phyloP scores from a whole-genome alignment of 2,329 filamentous ascomycete genomes.

The Esteya vermicola region DNA sequence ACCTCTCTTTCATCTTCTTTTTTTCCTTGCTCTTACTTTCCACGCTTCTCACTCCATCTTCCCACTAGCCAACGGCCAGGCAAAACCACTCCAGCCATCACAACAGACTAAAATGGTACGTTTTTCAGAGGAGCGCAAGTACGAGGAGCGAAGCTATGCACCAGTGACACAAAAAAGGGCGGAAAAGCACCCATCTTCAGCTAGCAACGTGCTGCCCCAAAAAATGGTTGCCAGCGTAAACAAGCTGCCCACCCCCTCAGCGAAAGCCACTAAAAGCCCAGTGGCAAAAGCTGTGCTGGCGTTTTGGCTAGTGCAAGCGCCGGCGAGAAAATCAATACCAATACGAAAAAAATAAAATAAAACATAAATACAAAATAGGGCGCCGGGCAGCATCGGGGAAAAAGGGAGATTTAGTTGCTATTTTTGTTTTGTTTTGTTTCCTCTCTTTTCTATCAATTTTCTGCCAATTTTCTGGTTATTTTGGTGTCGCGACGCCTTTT shows the following conservation, averaged over 20 bases:
- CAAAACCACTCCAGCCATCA: too few species aligned
- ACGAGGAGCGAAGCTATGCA: too few species aligned
- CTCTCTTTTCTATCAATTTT: background rate
- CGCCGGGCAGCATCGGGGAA: too few species aligned
- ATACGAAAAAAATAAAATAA: too few species aligned
- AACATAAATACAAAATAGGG: too few species aligned
- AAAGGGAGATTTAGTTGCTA: too few species aligned
- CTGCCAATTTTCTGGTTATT: background rate
- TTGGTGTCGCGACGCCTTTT: background rate
- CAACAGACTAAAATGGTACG: background rate
- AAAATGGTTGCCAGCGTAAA: conserved; percentile 5
- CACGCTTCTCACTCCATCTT: background rate
- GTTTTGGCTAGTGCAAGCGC: background rate
- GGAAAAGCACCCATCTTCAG: too few species aligned
- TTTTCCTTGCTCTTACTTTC: background rate
- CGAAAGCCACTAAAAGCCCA: conserved; percentile 1
- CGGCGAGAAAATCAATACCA: background rate
- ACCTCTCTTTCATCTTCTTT: background rate
- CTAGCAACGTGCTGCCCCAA: conserved; percentile 2
- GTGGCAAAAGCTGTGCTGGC: background rate
- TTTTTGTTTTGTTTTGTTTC: background rate
- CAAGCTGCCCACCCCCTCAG: too few species aligned
- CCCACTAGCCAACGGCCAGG: too few species aligned
- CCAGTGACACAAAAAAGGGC: background rate
- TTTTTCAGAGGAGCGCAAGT: too few species aligned